Base-by-base conservation (phyloP, 805 yeast genomes). In the Ogataea wickerhamii region DNA sequence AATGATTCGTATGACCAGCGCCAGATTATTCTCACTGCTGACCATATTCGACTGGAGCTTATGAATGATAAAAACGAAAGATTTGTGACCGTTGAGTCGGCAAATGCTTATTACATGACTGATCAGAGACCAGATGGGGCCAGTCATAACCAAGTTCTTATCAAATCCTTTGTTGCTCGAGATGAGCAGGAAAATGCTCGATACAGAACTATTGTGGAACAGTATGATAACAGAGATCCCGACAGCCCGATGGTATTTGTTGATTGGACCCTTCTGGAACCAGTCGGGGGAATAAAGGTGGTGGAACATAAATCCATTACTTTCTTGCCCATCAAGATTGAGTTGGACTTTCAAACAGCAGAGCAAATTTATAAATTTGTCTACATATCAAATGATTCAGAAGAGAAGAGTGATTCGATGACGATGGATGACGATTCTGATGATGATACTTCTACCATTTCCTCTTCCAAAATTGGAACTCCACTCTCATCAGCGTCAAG, bases 41-140 rank as follows among this genome's bases (percentile, higher is more conserved):
- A 84, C 49, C 82, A 81, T 44, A 69, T 88, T 32, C 76, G 80
- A 26, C 65, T 87, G 58, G 91, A 83, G 52, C 64, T 89, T 48
- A 65, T 89, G 39, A 78, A 76, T 39, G 76, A 74, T 8, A 60
- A 71, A 6, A 63, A 84, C 18, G 54, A 66, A 12, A 88, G 94
- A 17, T 78, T 89, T 53, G 64, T 87, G 31, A 95, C 86, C 56
- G 64, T 88, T 36, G 82, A 84, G 0, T 60, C 89, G 11, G 80
- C 82, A 2, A 70, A 73, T 23, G 70, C 83, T 2, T 70, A 68
- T 32, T 87, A 78, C 56, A 64, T 73, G 34, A 70, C 91, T 30
- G 58, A 78, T 4, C 83, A 80, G 30, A 70, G 80, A 6, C 66
- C 80, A 1, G 87, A 78, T 49, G 87, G 89, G 2, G 78, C 86